Evolutionary conservation across 2,329 filamentous ascomycete genomes (phyloP).

Genomic region (Parastagonospora nodorum): DNA sequence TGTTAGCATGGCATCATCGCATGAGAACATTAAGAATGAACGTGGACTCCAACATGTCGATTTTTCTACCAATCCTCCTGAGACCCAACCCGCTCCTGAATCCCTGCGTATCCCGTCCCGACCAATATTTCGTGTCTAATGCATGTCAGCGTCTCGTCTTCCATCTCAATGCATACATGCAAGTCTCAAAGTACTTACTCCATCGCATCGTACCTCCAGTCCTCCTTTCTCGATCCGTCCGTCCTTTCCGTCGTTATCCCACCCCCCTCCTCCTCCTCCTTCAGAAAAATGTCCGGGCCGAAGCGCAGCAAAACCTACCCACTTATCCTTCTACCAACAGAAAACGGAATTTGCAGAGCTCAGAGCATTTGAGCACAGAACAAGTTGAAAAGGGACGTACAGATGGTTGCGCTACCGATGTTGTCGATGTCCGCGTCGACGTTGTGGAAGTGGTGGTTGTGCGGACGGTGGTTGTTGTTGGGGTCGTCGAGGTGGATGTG

Average conservation of each 20-base stretch:
- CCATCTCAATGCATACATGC: not conserved
- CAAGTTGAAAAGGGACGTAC: conserved; percentile 1
- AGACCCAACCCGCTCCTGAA: too few species aligned
- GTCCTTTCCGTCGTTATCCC: not conserved
- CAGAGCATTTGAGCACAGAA: conserved; percentile 5
- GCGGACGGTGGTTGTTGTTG: too few species aligned
- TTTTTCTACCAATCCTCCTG: not conserved
- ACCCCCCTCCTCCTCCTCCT: not conserved
- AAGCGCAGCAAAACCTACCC: conserved; percentile 1
- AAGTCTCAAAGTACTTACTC: not conserved
- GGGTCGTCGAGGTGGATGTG: too few species aligned
- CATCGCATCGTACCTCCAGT: not conserved
- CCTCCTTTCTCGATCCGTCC: too few species aligned
- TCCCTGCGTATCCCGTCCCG: too few species aligned
- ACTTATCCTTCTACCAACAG: not conserved
- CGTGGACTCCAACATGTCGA: not conserved
- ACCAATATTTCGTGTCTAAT: not conserved
- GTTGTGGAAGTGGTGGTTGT: too few species aligned
- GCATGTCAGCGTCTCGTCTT: not conserved
- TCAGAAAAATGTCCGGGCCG: not conserved
- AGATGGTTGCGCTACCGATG: not conserved
- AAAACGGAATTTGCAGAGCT: conserved; percentile 1
- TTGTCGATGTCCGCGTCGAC: too few species aligned
- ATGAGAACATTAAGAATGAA: too few species aligned
- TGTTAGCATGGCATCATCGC: too few species aligned